Evolutionary conservation across 345 rosid genomes (phyloP).

Genomic region (Rhizophora mangle): DNA sequence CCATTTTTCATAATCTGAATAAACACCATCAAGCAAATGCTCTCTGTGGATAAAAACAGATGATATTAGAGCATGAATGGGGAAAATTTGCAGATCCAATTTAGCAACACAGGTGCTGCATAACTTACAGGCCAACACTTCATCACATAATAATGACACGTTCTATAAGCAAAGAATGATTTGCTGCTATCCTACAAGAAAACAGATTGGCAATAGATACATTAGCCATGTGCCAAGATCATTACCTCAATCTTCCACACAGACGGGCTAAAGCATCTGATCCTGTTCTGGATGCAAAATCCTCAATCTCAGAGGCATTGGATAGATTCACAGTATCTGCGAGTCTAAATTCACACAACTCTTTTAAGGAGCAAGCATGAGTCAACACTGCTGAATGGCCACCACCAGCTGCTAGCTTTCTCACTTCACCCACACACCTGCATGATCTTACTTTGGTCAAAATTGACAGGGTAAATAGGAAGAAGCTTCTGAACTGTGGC

Average conservation of each 20-base stretch:
- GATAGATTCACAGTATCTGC: conserved; percentile 65
- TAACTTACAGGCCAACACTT: neutral
- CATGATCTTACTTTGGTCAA: conserved; percentile 15
- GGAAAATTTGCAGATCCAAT: neutral
- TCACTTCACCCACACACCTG: conserved; percentile 93
- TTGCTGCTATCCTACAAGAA: neutral
- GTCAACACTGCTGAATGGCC: conserved; percentile 95
- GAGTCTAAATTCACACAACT: conserved; percentile 84
- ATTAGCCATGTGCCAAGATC: neutral
- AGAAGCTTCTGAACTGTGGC: conserved; percentile 13
- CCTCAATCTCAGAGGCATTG: conserved; percentile 78
- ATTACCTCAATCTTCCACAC: conserved; percentile 80
- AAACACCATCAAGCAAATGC: conserved; percentile 46
- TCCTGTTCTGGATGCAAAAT: conserved; percentile 76
- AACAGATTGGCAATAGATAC: neutral
- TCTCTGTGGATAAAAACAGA: conserved; percentile 54
- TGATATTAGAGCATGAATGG: too few species aligned
- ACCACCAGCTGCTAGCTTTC: conserved; percentile 95
- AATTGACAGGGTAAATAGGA: conserved; percentile 8
- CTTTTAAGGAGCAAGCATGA: conserved; percentile 91
- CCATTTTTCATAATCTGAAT: conserved; percentile 44
- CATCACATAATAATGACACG: neutral
- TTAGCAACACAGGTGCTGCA: too few species aligned
- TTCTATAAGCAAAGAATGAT: neutral
- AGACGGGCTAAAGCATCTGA: conserved; percentile 91